A percentile compares a stretch with the other conserved stretches of the same genome.
Conservation (phyloP, 805 yeast genomes). For the Candida nemodendra region DNA sequence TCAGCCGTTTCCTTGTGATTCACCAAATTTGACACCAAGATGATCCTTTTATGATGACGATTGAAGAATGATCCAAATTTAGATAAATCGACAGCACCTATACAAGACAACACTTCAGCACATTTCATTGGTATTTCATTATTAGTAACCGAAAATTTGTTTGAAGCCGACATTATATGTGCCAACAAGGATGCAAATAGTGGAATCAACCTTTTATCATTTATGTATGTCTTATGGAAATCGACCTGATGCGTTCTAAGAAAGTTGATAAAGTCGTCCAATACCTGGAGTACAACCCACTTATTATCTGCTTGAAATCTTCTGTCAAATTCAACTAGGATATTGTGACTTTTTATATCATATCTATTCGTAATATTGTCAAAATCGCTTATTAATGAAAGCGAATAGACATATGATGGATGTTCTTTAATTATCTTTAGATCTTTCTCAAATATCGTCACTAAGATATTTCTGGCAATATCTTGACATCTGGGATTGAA, state of each 20-base stretch:
- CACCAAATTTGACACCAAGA: constrained; percentile 61
- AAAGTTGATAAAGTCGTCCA: constrained; percentile 59
- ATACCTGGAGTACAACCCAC: constrained; percentile 69
- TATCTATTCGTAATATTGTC: constrained; percentile 20
- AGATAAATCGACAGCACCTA: constrained; percentile 75
- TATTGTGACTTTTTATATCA: constrained; percentile 24
- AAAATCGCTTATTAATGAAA: constrained; percentile 44
- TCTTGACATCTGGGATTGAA: constrained; percentile 50
- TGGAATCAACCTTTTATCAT: constrained; percentile 31
- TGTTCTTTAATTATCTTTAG: constrained; percentile 39
- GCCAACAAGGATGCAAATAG: constrained; percentile 47
- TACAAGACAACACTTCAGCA: constrained; percentile 66
- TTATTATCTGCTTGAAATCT: constrained; percentile 62
- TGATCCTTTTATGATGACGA: constrained; percentile 40
- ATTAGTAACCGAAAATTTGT: constrained; percentile 49
- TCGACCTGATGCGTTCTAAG: constrained; percentile 49
- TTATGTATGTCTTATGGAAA: constrained; percentile 45
- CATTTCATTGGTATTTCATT: constrained; percentile 55
- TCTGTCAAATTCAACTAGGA: constrained; percentile 52
- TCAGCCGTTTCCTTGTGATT: constrained; percentile 59
- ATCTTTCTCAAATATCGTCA: constrained; percentile 33
- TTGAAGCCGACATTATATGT: constrained; percentile 54
- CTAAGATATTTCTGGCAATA: constrained; percentile 53
- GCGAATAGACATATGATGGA: constrained; percentile 52
- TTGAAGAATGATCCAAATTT: constrained; percentile 39